Evolutionary conservation across 768 basidiomycete genomes (phyloP).

Genomic region (Termitomyces sp.): DNA sequence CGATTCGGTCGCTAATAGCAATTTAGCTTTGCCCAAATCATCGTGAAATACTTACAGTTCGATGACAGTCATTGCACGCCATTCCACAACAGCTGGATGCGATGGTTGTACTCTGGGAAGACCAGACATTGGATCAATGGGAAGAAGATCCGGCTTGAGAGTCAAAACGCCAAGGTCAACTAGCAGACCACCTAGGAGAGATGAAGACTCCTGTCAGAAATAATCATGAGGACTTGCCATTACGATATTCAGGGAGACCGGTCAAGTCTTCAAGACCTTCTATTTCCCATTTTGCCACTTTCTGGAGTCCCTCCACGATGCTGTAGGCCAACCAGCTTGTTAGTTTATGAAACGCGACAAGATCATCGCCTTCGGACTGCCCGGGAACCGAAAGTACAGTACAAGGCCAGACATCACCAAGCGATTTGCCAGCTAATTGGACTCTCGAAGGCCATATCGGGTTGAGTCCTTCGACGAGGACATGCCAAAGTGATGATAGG

Average conservation of each 20-base stretch:
- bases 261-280: slow-evolving; percentile 82
- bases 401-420: slow-evolving; percentile 96
- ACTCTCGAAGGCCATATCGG: slow-evolving; percentile 87
- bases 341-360: slow-evolving; percentile 95
- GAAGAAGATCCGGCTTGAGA: slow-evolving; percentile 53
- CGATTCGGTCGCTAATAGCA: slow-evolving; percentile 68
- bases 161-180: slow-evolving; percentile 78
- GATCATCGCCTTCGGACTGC: slow-evolving; percentile 49
- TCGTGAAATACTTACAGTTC: slow-evolving; percentile 56
- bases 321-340: slow-evolving; percentile 93
- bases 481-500: slow-evolving; percentile 74
- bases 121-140: slow-evolving; percentile 40
- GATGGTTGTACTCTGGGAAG: slow-evolving; percentile 67
- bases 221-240: slow-evolving; percentile 43
- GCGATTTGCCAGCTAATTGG: slow-evolving; percentile 56
- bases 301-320: slow-evolving; percentile 79
- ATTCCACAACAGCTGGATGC: slow-evolving; percentile 91
- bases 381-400: slow-evolving; percentile 32
- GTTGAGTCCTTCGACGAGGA: slow-evolving; percentile 76
- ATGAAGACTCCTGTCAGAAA: background rate
- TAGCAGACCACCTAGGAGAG: slow-evolving; percentile 71
- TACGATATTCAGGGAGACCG: slow-evolving; percentile 92
- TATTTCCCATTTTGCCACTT: slow-evolving; percentile 74
- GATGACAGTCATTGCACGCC: slow-evolving; percentile 94
- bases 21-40: background rate